A percentile compares a stretch with the other conserved stretches of the same genome.
Evolutionary conservation across 2,329 filamentous ascomycete species (phyloP).

Genomic region (Fusarium heterosporum): DNA sequence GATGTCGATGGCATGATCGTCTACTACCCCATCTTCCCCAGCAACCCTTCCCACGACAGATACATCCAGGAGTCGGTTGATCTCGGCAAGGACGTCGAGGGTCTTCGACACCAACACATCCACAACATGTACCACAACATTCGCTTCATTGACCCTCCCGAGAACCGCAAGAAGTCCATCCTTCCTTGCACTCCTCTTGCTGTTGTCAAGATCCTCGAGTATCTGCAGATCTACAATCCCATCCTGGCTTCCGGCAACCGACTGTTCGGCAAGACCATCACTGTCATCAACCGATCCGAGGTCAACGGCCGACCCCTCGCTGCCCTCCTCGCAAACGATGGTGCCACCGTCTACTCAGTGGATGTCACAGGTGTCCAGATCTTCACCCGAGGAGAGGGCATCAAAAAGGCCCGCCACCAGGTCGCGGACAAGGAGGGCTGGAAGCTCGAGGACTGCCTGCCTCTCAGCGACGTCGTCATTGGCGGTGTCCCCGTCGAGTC

Average conservation of each 20-base stretch:
- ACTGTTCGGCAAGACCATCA: conserved; percentile 92
- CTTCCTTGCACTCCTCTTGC: conserved; percentile 96
- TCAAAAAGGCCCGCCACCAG: conserved; percentile 87
- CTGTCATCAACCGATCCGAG: conserved; percentile 95
- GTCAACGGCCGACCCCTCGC: conserved; percentile 94
- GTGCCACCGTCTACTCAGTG: conserved; percentile 93
- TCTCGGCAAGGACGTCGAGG: conserved; percentile 93
- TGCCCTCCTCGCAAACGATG: conserved; percentile 94
- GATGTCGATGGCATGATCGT: conserved; percentile 91
- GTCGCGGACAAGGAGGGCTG: conserved; percentile 85
- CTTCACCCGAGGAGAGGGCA: conserved; percentile 89
- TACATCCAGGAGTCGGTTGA: conserved; percentile 96
- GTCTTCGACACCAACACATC: conserved; percentile 91
- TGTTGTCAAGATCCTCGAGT: conserved; percentile 96
- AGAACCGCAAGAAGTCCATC: conserved; percentile 86
- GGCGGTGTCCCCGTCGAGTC: conserved; percentile 88
- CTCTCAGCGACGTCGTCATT: conserved; percentile 93
- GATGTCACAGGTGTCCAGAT: conserved; percentile 92
- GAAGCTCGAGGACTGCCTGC: conserved; percentile 82
- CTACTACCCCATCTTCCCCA: conserved; percentile 95
- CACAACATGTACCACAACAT: conserved; percentile 99
- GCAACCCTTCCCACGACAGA: conserved; percentile 85
- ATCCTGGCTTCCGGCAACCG: conserved; percentile 93
- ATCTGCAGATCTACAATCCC: conserved; percentile 95
- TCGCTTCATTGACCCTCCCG: conserved; percentile 85